Conservation (phyloP, 345 rosid species). For the Eucalyptus fibrosa region DNA sequence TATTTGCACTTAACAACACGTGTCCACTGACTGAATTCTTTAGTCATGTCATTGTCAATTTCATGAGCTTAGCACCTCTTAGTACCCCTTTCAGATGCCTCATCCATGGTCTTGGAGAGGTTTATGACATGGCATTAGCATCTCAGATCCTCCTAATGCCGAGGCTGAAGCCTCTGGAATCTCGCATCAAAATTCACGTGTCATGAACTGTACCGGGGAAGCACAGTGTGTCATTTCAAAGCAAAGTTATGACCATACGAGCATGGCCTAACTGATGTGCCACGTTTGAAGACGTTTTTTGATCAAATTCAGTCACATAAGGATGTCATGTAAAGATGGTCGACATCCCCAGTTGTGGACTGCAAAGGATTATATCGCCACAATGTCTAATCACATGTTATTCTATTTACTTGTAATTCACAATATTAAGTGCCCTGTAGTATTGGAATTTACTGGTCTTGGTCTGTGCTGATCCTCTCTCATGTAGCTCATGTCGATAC, state of each 20-base stretch:
- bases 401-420: neutral
- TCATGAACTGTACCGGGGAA: neutral
- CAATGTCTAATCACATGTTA: neutral
- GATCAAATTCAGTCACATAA: too few relatives aligned
- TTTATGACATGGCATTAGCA: neutral
- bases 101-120: neutral
- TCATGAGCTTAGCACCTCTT: neutral
- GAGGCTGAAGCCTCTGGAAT: neutral
- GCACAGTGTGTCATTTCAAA: neutral
- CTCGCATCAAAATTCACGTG: neutral
- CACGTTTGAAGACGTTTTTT: too few relatives aligned
- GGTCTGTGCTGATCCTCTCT: too few relatives aligned
- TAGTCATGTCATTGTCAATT: neutral
- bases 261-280: neutral
- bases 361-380: neutral
- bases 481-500: neutral
- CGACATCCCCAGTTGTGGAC: neutral
- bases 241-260: neutral
- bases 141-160: neutral
- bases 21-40: neutral
- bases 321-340: neutral
- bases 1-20: neutral
- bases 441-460: neutral
- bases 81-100: neutral
- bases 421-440: neutral